Evolutionary conservation across 1,284 basidiomycete genomes (phyloP), one percentile per base, ranked within the genome.

Genomic region (Ceraceosorus bombacis): DNA sequence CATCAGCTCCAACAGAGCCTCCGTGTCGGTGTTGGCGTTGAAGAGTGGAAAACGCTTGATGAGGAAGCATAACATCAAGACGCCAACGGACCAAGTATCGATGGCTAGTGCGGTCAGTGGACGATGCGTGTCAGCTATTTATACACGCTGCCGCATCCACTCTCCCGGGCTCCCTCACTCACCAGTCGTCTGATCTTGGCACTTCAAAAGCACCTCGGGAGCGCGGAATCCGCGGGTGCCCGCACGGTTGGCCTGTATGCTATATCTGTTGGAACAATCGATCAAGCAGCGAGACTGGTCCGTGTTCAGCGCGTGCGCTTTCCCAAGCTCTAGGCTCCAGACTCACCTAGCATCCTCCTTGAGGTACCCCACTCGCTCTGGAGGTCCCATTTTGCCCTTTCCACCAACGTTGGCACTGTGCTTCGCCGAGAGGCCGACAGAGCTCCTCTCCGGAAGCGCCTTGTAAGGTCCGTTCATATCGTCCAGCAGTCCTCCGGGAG

Each of bases 201-300:
- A 99, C 79, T 98, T 99, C 53, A 98, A 80, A 37, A 99, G 79
- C 8, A 99, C 95, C 73, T 99, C 95, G 0, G 94, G 94, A 0
- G 94, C 93, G 59, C 94, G 86, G 78, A 99, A 99, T 0, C 94
- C 95, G 73, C 94, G 81, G 6, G 94, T 99, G 1, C 94, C 94
- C 0, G 94, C 95, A 58, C 94, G 85, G 75, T 98, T 98, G 5
- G 95, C 93, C 76, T 94, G 93, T 55, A 91, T 89, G 53, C 83
- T 81, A 1, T 91, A 90, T 67, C 79, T 72, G 51, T 13, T 5
- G 53, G 43, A 3, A 37, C n/a, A 9, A 10, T 52, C 12, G 38
- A 15, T 15, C 27, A 12, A 40, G 38, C 38, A 36, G 17, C 10
- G 17, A 1, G 2, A 13, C 2, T 36, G 2, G 2, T 10, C 13